phyloP scores from a whole-genome alignment of 352 stramenopile species.

The Pythium biforme region DNA sequence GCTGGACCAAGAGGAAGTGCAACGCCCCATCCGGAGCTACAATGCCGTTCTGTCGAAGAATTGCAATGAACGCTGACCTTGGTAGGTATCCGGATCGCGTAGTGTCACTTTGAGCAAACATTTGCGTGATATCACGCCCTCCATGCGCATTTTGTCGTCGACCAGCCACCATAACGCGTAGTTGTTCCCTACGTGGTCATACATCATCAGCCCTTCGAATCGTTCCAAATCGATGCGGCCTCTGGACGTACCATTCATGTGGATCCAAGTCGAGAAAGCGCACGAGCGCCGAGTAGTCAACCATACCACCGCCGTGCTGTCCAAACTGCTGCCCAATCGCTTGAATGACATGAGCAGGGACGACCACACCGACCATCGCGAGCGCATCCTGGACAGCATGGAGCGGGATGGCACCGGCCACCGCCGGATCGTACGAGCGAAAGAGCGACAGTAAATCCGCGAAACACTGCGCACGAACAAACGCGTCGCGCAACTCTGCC shows the following conservation, averaged over 20 bases:
- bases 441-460: constrained; percentile 50
- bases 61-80: constrained; percentile 35
- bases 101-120: constrained; percentile 47
- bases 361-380: constrained; percentile 39
- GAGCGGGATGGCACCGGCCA: constrained; percentile 35
- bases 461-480: constrained; percentile 45
- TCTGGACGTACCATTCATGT: constrained; percentile 45
- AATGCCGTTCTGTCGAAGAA: constrained; percentile 41
- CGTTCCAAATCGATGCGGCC: too few relatives aligned
- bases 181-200: constrained; percentile 37
- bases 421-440: constrained; percentile 45
- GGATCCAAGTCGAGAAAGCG: constrained; percentile 49
- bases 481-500: constrained; percentile 42
- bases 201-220: background rate
- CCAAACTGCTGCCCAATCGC: constrained; percentile 44
- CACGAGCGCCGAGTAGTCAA: constrained; percentile 54
- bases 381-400: constrained; percentile 49
- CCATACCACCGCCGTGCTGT: constrained; percentile 14
- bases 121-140: constrained; percentile 34
- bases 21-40: constrained; percentile 36
- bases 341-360: constrained; percentile 35
- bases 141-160: constrained; percentile 30
- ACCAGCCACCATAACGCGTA: constrained; percentile 35
- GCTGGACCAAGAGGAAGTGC: constrained; percentile 52
- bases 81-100: constrained; percentile 42